These are phyloP conservation scores for Gamarada debralockiae DNA, from an alignment of 495 filamentous ascomycete genomes.

Conservation along the genomic window DNA sequence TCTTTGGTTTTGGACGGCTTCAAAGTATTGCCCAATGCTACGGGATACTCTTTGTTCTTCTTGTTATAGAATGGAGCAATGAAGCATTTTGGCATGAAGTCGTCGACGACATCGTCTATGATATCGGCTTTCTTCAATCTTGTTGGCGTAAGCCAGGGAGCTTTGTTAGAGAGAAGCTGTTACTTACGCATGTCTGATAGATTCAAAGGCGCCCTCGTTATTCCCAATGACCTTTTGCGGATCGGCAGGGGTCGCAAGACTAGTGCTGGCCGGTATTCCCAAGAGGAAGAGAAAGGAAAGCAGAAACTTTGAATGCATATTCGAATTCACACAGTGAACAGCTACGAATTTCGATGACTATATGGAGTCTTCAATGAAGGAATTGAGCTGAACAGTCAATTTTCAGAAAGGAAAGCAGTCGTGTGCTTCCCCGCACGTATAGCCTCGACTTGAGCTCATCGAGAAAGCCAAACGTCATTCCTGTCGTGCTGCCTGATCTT, in stretches of 20 bases:
- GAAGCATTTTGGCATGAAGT: constrained; percentile 53
- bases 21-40: constrained; percentile 58
- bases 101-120: constrained; percentile 59
- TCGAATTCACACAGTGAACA: not conserved
- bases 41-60: constrained; percentile 36
- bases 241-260: not conserved
- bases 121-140: constrained; percentile 58
- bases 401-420: too few species aligned
- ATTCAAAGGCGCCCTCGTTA: not conserved
- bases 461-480: too few species aligned
- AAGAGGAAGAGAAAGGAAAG: not conserved
- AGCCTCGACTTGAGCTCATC: too few species aligned
- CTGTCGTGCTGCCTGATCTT: too few species aligned
- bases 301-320: not conserved
- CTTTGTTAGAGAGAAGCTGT: not conserved
- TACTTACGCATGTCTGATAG: constrained; percentile 1
- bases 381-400: too few species aligned
- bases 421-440: too few species aligned
- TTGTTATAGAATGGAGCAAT: constrained; percentile 48
- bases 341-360: not conserved
- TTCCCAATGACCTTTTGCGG: not conserved
- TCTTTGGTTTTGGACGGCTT: constrained; percentile 45
- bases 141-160: not conserved
- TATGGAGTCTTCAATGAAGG: not conserved
- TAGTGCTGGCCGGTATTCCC: not conserved